Conservation (phyloP, 345 rosid genomes). For the Euphorbia tirucalli region DNA sequence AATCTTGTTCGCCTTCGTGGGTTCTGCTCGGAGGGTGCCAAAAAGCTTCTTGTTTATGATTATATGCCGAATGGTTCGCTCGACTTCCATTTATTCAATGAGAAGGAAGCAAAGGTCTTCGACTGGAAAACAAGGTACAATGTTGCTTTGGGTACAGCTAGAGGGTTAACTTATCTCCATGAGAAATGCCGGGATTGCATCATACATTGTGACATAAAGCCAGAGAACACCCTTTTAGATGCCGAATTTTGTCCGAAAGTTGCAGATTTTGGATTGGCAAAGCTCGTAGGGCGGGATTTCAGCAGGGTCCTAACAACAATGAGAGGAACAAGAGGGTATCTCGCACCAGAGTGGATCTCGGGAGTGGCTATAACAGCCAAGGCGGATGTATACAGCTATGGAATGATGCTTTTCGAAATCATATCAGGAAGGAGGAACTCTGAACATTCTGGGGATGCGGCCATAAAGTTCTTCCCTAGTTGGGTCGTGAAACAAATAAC, state of each 20-base stretch:
- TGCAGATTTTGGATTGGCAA: conserved; percentile 83
- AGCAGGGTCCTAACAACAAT: conserved; percentile 78
- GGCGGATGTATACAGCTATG: conserved; percentile 87
- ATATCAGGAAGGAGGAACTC: conserved; percentile 78
- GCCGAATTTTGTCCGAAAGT: conserved; percentile 68
- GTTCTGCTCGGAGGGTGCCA: conserved; percentile 69
- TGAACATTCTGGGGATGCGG: conserved; percentile 47
- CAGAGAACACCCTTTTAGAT: conserved; percentile 77
- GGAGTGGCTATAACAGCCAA: conserved; percentile 76
- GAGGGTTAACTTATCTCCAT: conserved; percentile 79
- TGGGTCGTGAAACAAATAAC: conserved; percentile 48
- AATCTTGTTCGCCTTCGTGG: conserved; percentile 83
- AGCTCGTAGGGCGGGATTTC: conserved; percentile 78
- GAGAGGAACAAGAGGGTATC: conserved; percentile 90
- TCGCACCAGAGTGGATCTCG: conserved; percentile 91
- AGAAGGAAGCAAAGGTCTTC: conserved; percentile 27
- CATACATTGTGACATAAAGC: conserved; percentile 87
- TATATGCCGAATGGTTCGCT: conserved; percentile 79
- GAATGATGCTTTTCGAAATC: conserved; percentile 84
- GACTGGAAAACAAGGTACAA: conserved; percentile 65
- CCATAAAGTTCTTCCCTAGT: conserved; percentile 56
- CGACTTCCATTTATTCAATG: conserved; percentile 51
- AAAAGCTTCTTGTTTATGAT: conserved; percentile 65
- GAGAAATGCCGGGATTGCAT: conserved; percentile 84
- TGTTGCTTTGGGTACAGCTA: conserved; percentile 68